Conservation (phyloP, 345 rosid genomes). For the Balakata baccata region DNA sequence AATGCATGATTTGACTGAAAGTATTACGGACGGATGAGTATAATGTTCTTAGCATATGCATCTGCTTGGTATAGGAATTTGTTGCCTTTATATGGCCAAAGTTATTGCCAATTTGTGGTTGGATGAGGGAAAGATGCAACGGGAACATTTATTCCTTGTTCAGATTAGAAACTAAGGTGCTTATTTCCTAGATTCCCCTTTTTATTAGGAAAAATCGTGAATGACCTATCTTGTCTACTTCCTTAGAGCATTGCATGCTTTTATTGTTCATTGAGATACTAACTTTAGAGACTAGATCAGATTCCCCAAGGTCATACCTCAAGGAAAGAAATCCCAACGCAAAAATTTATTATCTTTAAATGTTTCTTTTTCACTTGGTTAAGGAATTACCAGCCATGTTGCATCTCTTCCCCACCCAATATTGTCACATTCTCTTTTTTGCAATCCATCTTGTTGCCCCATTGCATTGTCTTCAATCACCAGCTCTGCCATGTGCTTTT, state of each 20-base stretch:
- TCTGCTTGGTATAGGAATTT: constrained; percentile 2
- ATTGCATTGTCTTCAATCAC: too few relatives aligned
- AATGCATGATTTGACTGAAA: not conserved
- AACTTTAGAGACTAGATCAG: not conserved
- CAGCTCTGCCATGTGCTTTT: too few relatives aligned
- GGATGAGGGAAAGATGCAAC: not conserved
- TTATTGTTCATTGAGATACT: not conserved
- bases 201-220: not conserved
- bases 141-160: not conserved
- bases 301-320: not conserved
- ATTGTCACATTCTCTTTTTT: not conserved
- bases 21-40: not conserved
- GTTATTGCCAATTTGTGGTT: not conserved
- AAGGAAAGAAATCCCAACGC: not conserved
- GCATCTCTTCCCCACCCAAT: too few relatives aligned
- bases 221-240: not conserved
- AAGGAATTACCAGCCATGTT: not conserved
- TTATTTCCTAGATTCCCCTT: not conserved
- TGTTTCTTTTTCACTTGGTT: not conserved
- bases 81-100: not conserved
- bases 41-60: constrained; percentile 1
- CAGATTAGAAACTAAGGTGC: not conserved
- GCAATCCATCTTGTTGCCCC: too few relatives aligned
- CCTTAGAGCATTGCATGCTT: not conserved
- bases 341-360: not conserved